These are phyloP conservation scores for Aristolochia contorta DNA, from an alignment of 164 flowering plant genomes.

Conservation along the genomic window DNA sequence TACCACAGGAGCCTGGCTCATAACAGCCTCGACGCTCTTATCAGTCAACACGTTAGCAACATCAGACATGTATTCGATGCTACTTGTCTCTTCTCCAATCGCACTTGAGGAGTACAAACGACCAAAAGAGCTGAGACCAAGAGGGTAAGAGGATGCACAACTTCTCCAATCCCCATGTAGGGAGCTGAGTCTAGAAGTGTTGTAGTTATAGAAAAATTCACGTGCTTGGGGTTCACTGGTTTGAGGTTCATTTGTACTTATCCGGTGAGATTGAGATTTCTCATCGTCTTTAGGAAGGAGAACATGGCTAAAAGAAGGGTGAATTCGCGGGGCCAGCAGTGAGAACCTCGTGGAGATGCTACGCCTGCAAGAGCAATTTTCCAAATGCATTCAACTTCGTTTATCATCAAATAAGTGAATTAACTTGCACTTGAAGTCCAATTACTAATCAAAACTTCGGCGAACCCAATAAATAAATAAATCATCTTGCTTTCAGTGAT, in stretches of 20 bases:
- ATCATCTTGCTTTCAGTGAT: too few species aligned
- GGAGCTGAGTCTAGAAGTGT: conserved; percentile 18
- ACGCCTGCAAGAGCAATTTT: conserved; percentile 20
- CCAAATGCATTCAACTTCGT: too few species aligned
- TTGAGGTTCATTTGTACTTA: conserved; percentile 8
- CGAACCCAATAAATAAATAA: too few species aligned
- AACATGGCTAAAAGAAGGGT: conserved; percentile 36
- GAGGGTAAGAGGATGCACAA: conserved; percentile 8
- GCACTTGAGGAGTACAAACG: conserved; percentile 48
- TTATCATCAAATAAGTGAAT: too few species aligned
- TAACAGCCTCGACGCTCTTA: conserved; percentile 30
- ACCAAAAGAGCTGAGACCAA: conserved; percentile 16
- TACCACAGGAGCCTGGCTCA: conserved; percentile 40
- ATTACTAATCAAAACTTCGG: too few species aligned
- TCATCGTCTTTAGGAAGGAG: conserved; percentile 24
- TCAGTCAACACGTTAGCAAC: conserved; percentile 45
- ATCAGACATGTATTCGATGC: conserved; percentile 32
- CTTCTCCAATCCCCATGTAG: conserved; percentile 18
- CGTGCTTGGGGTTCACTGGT: conserved; percentile 6
- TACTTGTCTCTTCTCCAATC: conserved; percentile 37
- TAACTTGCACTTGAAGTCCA: too few species aligned
- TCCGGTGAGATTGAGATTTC: conserved; percentile 8
- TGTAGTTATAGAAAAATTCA: conserved; percentile 11
- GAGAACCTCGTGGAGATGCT: conserved; percentile 31
- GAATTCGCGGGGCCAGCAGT: conserved; percentile 22